phyloP scores from a whole-genome alignment of 371 early-diverging fungal genomes.

The Mucor sp. region DNA sequence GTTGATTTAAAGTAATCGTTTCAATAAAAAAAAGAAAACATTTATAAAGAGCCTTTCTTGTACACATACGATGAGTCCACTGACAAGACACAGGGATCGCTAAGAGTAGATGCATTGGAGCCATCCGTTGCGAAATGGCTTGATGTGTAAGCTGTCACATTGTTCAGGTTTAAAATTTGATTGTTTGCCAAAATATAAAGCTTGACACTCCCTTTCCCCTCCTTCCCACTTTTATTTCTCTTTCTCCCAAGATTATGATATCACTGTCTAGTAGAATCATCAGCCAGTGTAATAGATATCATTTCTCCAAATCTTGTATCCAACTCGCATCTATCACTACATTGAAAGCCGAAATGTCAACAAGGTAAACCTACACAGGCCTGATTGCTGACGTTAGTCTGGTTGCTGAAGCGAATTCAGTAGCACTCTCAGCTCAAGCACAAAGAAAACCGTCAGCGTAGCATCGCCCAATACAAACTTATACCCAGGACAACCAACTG shows the following conservation, averaged over 20 bases:
- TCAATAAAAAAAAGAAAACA: constrained; percentile 3
- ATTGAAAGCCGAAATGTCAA: background rate
- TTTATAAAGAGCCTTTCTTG: background rate
- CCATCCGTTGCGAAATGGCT: background rate
- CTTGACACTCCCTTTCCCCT: background rate
- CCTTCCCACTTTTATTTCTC: background rate
- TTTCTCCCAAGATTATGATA: constrained; percentile 1
- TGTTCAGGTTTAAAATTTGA: background rate
- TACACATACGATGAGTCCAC: background rate
- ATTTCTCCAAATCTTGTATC: background rate
- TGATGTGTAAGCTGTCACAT: constrained; percentile 4
- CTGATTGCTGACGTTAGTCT: background rate
- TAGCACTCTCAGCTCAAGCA: background rate
- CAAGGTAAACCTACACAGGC: background rate
- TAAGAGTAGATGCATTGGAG: background rate
- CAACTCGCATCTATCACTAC: background rate
- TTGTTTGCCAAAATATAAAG: background rate
- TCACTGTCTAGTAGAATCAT: background rate
- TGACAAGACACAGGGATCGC: background rate
- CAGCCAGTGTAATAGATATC: background rate
- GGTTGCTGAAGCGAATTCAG: background rate
- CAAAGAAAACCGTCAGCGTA: background rate
- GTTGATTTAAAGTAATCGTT: constrained; percentile 31
- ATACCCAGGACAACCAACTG: background rate
- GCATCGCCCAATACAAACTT: background rate